Evolutionary conservation across 345 rosid species (phyloP).

Genomic region (Linum tenue): DNA sequence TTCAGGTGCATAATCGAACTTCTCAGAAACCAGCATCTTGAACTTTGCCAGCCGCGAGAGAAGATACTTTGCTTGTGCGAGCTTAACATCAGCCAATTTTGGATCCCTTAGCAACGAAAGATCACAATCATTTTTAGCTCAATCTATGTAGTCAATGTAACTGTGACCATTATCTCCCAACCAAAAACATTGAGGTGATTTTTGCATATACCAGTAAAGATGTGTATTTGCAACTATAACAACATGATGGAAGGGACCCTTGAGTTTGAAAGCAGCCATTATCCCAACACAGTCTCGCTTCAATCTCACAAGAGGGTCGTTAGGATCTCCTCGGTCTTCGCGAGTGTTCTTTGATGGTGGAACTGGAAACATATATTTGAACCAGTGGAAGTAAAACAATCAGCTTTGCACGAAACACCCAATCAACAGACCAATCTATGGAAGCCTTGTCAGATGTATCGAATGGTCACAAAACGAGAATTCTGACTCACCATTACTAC

Average conservation of each 20-base stretch:
- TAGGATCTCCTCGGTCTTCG: conserved; percentile 60
- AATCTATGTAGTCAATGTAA: conserved; percentile 7
- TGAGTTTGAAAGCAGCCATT: conserved; percentile 81
- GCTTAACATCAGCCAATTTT: conserved; percentile 81
- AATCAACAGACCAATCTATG: background rate
- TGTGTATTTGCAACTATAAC: conserved; percentile 83
- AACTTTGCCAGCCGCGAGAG: conserved; percentile 56
- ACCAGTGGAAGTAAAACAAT: conserved; percentile 2
- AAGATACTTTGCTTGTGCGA: conserved; percentile 87
- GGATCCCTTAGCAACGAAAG: conserved; percentile 68
- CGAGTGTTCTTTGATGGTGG: conserved; percentile 22
- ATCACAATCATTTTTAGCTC: background rate
- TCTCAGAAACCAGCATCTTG: conserved; percentile 41
- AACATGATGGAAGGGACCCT: conserved; percentile 40
- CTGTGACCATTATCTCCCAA: background rate
- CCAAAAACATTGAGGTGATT: background rate
- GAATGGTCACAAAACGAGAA: too few species aligned
- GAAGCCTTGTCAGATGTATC: background rate
- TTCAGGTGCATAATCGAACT: conserved; percentile 52
- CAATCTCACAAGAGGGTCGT: conserved; percentile 67
- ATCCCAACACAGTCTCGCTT: conserved; percentile 88
- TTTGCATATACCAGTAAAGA: conserved; percentile 56
- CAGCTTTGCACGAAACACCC: background rate
- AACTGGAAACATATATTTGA: conserved; percentile 9
- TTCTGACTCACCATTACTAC: conserved; percentile 22